Base-by-base conservation (phyloP, 352 stramenopile species). In the Phytophthora pini region DNA sequence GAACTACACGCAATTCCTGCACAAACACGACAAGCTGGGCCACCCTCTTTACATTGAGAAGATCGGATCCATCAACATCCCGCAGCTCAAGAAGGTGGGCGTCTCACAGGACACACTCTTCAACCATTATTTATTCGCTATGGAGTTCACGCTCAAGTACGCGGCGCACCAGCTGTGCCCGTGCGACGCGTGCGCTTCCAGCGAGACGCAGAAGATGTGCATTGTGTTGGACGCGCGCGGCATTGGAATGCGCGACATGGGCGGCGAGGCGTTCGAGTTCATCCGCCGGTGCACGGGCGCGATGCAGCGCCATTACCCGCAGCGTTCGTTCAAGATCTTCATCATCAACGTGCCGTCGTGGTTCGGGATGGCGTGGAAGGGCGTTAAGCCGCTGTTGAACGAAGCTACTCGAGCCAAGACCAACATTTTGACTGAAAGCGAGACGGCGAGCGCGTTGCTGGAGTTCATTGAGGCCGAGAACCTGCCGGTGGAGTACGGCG, bases 311-410 rank as follows among this genome's bases (percentile, higher is more conserved):
- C 87, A 97, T 69, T 97, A 97, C 52, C 87, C 88, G 15, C 88
- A 97, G 71, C 79, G 87, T 5, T 97, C 86, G 41, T 91, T 87
- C 77, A 96, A 96, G 69, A 97, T 98, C 55, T 97, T 97, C 59
- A 84, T 98, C 43, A 72, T 97, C 41, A 97, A 97, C 56, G 92
- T 96, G 2, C 90, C 90, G 15, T 93, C 82, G 15, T 97, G 89
- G 89, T 98, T 98, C 61, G 90, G 86, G 29, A 90, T 97, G 70
- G 81, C 87, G 27, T 98, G 92, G 92, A 97, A 97, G 61, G 82
- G 88, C 15, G 87, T 98, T 57, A 92, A 94, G 56, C 84, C 87
- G 15, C 58, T 98, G 2, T 47, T 97, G 55, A 93, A 97, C 55
- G 87, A 96, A 48, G 85, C 89, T 11, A 97, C 90, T 2, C 84